Base-by-base conservation (phyloP, 768 basidiomycete genomes). In the Lactarius hengduanensis region DNA sequence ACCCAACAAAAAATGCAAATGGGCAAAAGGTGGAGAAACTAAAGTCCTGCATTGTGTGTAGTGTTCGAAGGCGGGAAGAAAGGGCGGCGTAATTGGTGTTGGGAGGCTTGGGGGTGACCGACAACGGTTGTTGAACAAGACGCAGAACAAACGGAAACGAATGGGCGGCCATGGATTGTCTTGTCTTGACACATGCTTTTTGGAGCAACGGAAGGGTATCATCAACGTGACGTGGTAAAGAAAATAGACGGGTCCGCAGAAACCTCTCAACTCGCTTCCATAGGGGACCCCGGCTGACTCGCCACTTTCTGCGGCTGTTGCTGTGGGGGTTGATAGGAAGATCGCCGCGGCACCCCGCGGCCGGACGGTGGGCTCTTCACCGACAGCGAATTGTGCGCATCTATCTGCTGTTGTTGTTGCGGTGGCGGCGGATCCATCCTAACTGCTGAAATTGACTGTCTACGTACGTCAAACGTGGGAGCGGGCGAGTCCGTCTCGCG, bases 371-470 rank as follows among this genome's bases (percentile, higher is more conserved):
- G 65, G 40, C 65, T 66, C 40, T 66, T 66, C 30, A 41, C 38
- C 18, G 36, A 22, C 22, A 55, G 61, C 30, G 57, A 58, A 41
- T 41, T 55, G 13, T 67, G 66, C 34, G 34, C 34, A 18, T 67
- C 62, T n/a, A 59, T 20, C 26, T 62, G 60, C 30, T 57, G 66
- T 16, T 56, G 40, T 77, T 77, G 30, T 73, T 61, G 68, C 36
- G 58, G 58, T 20, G 47, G 65, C 1, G 69, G 74, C 38, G 82
- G 78, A 43, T 87, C 86, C 61, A 83, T 72, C 47, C 86, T 81
- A 43, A 76, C 77, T 15, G 82, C 80, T 26, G 83, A 81, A 47
- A 83, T 74, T 0, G 85, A 84, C 32, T 81, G 76, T 18, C 84
- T 79, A 56, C 83, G 76, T 20, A 81, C 72, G 61, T 86, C 83